These are phyloP conservation scores for Perkinsus chesapeaki DNA, from an alignment of 169 alveolate species.

Conservation along the genomic window DNA sequence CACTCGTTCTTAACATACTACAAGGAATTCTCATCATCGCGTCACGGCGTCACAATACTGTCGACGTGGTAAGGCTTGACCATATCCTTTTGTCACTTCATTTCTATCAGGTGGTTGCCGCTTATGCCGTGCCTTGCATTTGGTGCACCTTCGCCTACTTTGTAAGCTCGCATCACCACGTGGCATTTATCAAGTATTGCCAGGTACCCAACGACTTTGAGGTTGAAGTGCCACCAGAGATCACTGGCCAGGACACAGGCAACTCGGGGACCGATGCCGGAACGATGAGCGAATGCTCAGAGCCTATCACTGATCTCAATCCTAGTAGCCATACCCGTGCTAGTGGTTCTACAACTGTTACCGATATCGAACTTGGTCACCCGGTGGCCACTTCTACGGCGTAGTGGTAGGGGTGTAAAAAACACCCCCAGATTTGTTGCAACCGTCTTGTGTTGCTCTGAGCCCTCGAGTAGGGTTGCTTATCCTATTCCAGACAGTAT, in stretches of 20 bases:
- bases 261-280: not conserved
- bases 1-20: not conserved
- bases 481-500: no score
- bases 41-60: not conserved
- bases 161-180: not conserved
- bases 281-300: no score
- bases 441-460: not conserved
- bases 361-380: not conserved
- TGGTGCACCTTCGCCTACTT: not conserved
- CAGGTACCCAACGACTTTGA: not conserved
- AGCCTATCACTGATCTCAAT: not conserved
- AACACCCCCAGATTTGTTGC: not conserved
- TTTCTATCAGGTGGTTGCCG: not conserved
- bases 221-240: not conserved
- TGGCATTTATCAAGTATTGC: not conserved
- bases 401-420: not conserved
- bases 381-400: not conserved
- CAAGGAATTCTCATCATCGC: not conserved
- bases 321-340: not conserved
- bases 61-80: not conserved
- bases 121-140: not conserved
- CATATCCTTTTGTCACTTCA: not conserved
- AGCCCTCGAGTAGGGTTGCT: not conserved
- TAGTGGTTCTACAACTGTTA: not conserved
- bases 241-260: not conserved